Conservation (phyloP, 345 rosid species). For the Salix udensis region DNA sequence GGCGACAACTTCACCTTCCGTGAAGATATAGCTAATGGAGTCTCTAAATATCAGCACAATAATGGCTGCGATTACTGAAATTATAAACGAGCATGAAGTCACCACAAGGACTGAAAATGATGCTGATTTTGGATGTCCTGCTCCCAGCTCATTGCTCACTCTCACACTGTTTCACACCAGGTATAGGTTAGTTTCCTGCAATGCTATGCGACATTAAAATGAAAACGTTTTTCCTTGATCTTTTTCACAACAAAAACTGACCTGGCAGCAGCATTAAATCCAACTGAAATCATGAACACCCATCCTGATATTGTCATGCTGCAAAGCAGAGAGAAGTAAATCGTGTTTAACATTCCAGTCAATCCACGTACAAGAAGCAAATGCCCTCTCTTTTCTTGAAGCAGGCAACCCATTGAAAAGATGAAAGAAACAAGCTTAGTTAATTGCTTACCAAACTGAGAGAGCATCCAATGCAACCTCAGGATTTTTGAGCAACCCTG, state of each 20-base stretch:
- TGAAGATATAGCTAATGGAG: conserved; percentile 56
- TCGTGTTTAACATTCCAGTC: background rate
- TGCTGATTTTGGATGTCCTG: conserved; percentile 63
- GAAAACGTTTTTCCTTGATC: too few species aligned
- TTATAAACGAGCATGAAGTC: conserved; percentile 38
- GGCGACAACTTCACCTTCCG: conserved; percentile 49
- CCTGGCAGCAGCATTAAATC: conserved; percentile 32
- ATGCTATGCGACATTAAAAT: too few species aligned
- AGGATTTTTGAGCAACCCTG: conserved; percentile 21
- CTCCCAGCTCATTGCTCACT: conserved; percentile 71
- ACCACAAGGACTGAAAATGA: conserved; percentile 45
- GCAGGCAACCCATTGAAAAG: background rate
- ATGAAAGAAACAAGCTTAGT: background rate
- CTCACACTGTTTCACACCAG: conserved; percentile 41
- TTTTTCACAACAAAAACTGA: background rate
- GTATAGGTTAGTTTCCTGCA: too few species aligned
- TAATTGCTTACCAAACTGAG: conserved; percentile 16
- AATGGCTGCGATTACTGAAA: conserved; percentile 42
- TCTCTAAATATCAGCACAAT: conserved; percentile 39
- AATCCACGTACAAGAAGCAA: background rate
- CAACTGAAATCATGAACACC: conserved; percentile 25
- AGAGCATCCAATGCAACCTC: conserved; percentile 24
- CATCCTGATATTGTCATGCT: conserved; percentile 27
- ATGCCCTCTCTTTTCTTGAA: background rate
- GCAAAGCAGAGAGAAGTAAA: background rate